These are phyloP conservation scores for Crithidia sp. DNA, from an alignment of 208 protist genomes.

Conservation along the genomic window DNA sequence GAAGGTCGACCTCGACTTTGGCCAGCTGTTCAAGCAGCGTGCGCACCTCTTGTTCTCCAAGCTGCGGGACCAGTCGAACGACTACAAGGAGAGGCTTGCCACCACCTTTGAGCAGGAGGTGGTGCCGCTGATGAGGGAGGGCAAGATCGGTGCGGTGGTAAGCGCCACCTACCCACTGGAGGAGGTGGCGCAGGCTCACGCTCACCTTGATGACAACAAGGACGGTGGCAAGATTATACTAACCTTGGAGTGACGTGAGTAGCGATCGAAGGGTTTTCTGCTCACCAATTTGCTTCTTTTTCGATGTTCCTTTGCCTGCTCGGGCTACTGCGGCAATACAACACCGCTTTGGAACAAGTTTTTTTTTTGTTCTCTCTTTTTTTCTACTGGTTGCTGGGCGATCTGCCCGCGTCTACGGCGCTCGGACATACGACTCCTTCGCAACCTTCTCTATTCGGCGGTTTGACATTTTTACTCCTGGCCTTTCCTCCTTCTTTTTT, in stretches of 20 bases:
- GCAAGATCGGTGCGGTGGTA: slow-evolving; percentile 60
- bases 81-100: slow-evolving; percentile 74
- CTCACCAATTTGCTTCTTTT: background rate
- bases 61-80: slow-evolving; percentile 56
- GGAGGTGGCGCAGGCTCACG: slow-evolving; percentile 70
- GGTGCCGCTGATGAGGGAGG: slow-evolving; percentile 57
- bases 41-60: slow-evolving; percentile 75
- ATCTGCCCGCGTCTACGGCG: background rate
- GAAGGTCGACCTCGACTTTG: slow-evolving; percentile 57
- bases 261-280: background rate
- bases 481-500: slow-evolving; percentile 1
- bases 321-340: too few relatives aligned
- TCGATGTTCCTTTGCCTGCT: background rate
- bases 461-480: background rate
- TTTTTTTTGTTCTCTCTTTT: too few relatives aligned
- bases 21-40: slow-evolving; percentile 66
- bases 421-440: background rate
- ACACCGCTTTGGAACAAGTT: too few relatives aligned
- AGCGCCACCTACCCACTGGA: slow-evolving; percentile 74
- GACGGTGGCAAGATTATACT: slow-evolving; percentile 78
- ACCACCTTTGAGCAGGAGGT: slow-evolving; percentile 60
- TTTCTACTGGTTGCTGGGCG: too few relatives aligned
- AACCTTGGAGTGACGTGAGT: slow-evolving; percentile 10
- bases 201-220: slow-evolving; percentile 54
- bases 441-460: background rate